Evolutionary conservation across 306 rosid species (phyloP).

Genomic region (Dryas alaskensis): DNA sequence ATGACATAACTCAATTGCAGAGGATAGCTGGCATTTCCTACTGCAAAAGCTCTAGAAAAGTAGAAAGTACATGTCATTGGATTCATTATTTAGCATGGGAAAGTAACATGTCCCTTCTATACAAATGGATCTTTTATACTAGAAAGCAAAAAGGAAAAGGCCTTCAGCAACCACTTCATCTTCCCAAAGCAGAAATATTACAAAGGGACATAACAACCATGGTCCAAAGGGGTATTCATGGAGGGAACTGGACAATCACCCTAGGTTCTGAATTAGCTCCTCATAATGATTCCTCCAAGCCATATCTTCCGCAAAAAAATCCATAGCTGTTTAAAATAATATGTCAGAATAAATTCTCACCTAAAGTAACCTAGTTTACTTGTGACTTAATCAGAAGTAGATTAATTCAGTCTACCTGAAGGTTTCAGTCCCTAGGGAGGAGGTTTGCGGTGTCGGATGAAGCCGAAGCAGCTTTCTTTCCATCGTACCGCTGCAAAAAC

Average conservation of each 20-base stretch:
- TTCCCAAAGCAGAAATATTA: slow-evolving; percentile 35
- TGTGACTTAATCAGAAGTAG: slow-evolving; percentile 27
- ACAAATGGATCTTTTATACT: slow-evolving; percentile 28
- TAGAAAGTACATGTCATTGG: slow-evolving; percentile 31
- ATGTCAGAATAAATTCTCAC: slow-evolving; percentile 35
- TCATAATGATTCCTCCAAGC: slow-evolving; percentile 26
- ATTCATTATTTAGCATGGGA: slow-evolving; percentile 30
- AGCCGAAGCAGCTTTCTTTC: slow-evolving; percentile 51
- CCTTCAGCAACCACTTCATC: slow-evolving; percentile 27
- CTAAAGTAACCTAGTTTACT: not conserved
- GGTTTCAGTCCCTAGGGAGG: slow-evolving; percentile 47
- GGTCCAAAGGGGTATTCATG: slow-evolving; percentile 15
- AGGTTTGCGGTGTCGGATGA: slow-evolving; percentile 42
- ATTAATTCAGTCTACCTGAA: slow-evolving; percentile 35
- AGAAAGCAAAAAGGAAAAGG: slow-evolving; percentile 21
- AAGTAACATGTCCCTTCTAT: slow-evolving; percentile 32
- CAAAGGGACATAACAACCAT: slow-evolving; percentile 17
- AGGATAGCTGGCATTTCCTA: slow-evolving; percentile 18
- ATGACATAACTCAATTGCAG: slow-evolving; percentile 27
- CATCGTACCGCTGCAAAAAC: slow-evolving; percentile 61
- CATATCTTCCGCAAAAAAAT: slow-evolving; percentile 31
- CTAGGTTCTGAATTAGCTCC: slow-evolving; percentile 34
- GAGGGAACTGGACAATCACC: slow-evolving; percentile 23
- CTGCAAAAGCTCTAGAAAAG: slow-evolving; percentile 17
- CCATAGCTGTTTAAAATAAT: slow-evolving; percentile 33